phyloP scores from a whole-genome alignment of 2,329 filamentous ascomycete species.

The Pseudocercospora vitis region DNA sequence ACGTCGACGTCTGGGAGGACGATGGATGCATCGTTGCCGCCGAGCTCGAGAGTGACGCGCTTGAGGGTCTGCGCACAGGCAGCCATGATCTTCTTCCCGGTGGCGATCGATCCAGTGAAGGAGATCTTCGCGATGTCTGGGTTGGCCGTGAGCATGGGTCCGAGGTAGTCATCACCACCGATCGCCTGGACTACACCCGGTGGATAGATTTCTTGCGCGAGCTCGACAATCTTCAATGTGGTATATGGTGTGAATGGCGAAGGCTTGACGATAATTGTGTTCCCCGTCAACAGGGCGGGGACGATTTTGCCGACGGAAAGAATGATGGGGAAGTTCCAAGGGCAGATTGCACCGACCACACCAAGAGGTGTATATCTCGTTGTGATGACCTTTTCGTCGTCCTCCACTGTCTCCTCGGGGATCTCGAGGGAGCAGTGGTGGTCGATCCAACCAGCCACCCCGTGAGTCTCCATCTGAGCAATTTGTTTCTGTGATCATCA shows the following conservation, averaged over 20 bases:
- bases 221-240: constrained; percentile 60
- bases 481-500: constrained; percentile 40
- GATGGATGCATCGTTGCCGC: constrained; percentile 63
- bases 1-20: constrained; percentile 60
- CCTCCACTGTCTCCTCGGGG: constrained; percentile 45
- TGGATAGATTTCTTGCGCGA: constrained; percentile 59
- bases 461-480: constrained; percentile 44
- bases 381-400: constrained; percentile 50
- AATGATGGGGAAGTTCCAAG: constrained; percentile 56
- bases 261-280: constrained; percentile 43
- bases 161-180: constrained; percentile 61
- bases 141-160: constrained; percentile 60
- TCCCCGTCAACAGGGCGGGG: constrained; percentile 56
- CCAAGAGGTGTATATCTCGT: constrained; percentile 51
- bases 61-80: constrained; percentile 59
- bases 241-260: constrained; percentile 59
- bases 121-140: constrained; percentile 62
- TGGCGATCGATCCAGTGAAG: constrained; percentile 63
- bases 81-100: constrained; percentile 62
- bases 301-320: constrained; percentile 56
- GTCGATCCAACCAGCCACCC: constrained; percentile 38
- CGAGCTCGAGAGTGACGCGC: constrained; percentile 61
- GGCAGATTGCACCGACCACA: constrained; percentile 49
- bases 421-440: constrained; percentile 41
- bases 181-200: constrained; percentile 63